Conservation (phyloP, 768 basidiomycete species). For the Psilocybe tampanensis region DNA sequence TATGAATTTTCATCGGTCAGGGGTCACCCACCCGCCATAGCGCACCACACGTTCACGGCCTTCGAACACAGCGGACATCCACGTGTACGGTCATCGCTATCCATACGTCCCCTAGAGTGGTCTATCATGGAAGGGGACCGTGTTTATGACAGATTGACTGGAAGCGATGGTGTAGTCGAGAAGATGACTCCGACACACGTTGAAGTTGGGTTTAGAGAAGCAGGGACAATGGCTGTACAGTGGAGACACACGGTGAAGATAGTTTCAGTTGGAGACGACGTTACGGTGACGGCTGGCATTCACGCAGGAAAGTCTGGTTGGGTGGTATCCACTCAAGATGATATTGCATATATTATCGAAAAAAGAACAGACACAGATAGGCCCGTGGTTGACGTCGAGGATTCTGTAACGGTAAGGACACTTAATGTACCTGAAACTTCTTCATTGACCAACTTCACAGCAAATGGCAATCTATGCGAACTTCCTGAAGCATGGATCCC, state of each 20-base stretch:
- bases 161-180: neutral
- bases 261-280: neutral
- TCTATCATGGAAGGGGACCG: neutral
- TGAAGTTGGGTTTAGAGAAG: neutral
- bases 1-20: conserved; percentile 7
- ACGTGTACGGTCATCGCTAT: neutral
- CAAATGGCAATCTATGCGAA: too few species aligned
- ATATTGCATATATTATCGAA: neutral
- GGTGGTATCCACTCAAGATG: neutral
- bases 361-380: neutral
- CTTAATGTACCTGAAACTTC: neutral
- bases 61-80: neutral
- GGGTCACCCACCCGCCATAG: neutral
- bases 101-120: neutral
- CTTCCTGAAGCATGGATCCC: too few species aligned
- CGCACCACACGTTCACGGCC: neutral
- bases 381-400: neutral
- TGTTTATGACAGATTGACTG: neutral
- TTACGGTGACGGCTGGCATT: neutral
- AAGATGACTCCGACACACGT: neutral
- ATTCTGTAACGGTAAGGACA: neutral
- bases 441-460: too few species aligned
- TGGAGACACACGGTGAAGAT: neutral
- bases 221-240: neutral
- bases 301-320: neutral